These are phyloP conservation scores for Fusarium coicis DNA, from an alignment of 2,329 filamentous ascomycete genomes.

Conservation along the genomic window DNA sequence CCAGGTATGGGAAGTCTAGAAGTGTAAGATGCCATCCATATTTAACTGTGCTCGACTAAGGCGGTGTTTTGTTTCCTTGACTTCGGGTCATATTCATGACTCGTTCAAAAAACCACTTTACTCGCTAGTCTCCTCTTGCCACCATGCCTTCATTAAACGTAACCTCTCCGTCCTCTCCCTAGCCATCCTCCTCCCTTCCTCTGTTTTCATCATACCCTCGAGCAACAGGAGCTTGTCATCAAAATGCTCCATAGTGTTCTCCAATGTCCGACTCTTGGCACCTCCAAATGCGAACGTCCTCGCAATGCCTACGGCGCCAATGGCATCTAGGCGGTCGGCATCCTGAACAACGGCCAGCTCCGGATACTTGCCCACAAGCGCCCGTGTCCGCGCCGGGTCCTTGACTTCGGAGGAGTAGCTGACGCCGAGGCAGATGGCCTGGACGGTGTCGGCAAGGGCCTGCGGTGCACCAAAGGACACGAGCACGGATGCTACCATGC, in stretches of 20 bases:
- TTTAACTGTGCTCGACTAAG: not conserved
- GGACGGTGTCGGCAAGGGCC: constrained; percentile 72
- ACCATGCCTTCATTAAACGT: constrained; percentile 66
- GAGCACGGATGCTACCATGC: constrained; percentile 66
- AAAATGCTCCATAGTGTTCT: constrained; percentile 78
- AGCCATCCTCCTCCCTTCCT: constrained; percentile 63
- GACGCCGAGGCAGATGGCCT: constrained; percentile 79
- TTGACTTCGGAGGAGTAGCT: constrained; percentile 80
- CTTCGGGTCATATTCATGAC: not conserved
- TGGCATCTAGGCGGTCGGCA: constrained; percentile 90
- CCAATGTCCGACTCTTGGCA: constrained; percentile 68
- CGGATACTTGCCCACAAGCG: constrained; percentile 72
- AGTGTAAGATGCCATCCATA: not conserved
- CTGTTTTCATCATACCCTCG: constrained; percentile 73
- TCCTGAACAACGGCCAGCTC: constrained; percentile 83
- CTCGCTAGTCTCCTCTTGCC: constrained; percentile 60
- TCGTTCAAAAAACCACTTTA: not conserved
- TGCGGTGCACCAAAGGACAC: constrained; percentile 64
- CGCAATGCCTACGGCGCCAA: constrained; percentile 87
- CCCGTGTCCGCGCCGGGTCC: constrained; percentile 68
- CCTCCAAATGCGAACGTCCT: constrained; percentile 74
- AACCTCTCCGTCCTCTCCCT: constrained; percentile 64
- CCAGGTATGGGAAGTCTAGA: not conserved
- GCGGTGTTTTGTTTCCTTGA: not conserved
- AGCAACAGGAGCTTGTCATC: constrained; percentile 78